Base-by-base conservation (phyloP, 2,329 filamentous ascomycete genomes). In the Chlorencoelia australis region DNA sequence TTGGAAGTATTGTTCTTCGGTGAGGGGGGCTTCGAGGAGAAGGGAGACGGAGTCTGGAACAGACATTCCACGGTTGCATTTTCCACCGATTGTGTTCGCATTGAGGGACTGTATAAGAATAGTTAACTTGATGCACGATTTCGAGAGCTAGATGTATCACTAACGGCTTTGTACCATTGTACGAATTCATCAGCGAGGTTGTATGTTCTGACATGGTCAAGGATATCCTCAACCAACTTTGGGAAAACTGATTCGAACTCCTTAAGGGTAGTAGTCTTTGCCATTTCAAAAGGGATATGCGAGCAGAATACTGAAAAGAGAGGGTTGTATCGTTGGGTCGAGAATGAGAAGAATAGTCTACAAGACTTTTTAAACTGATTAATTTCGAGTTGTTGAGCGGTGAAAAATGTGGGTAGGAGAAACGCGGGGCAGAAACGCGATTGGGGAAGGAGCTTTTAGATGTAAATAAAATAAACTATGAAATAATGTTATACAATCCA, bases 51-150 rank as follows among this genome's bases (percentile, higher is more conserved):
- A 91, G 66, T 98, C 91, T 49, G 91, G 82, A 42, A 96, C 89
- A 31, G 88, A 96, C 76, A 98, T 93, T 66, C 91, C 91, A 57
- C 91, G 86, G 68, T 98, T 98, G 69, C 88, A 94, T 71, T 98
- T 98, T 59, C 91, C 91, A 51, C 91, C 91, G 36, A 91, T 68
- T 5, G 85, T 77, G 66, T 98, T 98, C 66, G 76, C 72, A 58
- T 88, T 74, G 54, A 96, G 73, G 44, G 73, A 81, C 86, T 95
- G 33, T 28, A 20, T 34, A 26, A 15, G 21, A 24, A 27, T 33
- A 28, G 4, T 40, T 24, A 38, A 33, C 11, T n/a, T n/a, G n/a
- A 44, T 32, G 26, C 29, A 35, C 36, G 10, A 33, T 17, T 20
- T 10, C 5, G 17, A 25, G 14, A 16, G 14, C 16, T 28, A 24